Percentiles rank a stretch among this genome's conserved stretches.
phyloP scores from a whole-genome alignment of 305 asterid genomes.

The Withania somnifera region DNA sequence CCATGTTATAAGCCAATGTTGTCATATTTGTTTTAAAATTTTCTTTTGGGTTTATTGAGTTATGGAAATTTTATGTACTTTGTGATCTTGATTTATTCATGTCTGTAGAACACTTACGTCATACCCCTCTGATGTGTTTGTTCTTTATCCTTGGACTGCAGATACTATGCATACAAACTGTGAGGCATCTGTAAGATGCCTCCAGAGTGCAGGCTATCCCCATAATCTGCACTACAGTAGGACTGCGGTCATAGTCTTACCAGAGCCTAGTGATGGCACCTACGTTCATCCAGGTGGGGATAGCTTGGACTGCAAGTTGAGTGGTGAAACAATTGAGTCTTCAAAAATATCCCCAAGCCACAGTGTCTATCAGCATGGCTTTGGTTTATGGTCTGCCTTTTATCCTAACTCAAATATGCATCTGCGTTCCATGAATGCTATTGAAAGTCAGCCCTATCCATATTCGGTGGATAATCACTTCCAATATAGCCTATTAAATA shows the following conservation, averaged over 20 bases:
- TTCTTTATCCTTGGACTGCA: conserved; percentile 15
- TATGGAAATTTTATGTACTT: neutral
- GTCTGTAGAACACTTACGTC: neutral
- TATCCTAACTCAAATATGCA: conserved; percentile 34
- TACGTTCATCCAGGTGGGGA: conserved; percentile 31
- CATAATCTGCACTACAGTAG: conserved; percentile 29
- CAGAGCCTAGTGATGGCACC: conserved; percentile 32
- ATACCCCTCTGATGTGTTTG: neutral
- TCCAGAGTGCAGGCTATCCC: conserved; percentile 41
- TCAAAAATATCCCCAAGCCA: conserved; percentile 28
- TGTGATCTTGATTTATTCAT: neutral
- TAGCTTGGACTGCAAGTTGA: conserved; percentile 14
- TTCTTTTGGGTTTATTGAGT: neutral
- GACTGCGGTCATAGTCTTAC: conserved; percentile 29
- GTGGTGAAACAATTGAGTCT: conserved; percentile 31
- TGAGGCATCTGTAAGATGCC: conserved; percentile 51
- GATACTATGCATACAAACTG: conserved; percentile 36
- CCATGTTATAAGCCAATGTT: neutral
- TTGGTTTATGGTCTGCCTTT: conserved; percentile 39
- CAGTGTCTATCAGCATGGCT: conserved; percentile 28
- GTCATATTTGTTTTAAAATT: neutral
- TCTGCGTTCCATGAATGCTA: conserved; percentile 28
- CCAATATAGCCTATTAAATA: conserved; percentile 39
- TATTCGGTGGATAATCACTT: conserved; percentile 39
- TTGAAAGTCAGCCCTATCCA: conserved; percentile 46